Percentiles rank a stretch among this genome's conserved stretches.
Evolutionary conservation across 2,329 filamentous ascomycete genomes (phyloP).

Genomic region (Clonostachys sp.): DNA sequence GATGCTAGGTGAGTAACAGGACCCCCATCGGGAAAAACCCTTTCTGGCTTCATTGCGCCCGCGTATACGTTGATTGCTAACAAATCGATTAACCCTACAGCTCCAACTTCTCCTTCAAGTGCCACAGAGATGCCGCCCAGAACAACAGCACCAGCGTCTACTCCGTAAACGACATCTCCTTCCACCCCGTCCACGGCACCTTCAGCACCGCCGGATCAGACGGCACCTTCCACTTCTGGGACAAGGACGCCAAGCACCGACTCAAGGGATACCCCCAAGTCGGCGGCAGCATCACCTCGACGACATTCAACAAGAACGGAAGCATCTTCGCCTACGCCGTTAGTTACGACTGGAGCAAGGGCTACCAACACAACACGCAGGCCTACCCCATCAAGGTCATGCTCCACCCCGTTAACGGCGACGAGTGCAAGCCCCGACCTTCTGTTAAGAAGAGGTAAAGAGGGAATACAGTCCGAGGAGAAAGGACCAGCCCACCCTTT

Average conservation of each 20-base stretch:
- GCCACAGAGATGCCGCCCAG: constrained; percentile 78
- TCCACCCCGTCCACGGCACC: constrained; percentile 95
- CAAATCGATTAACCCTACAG: constrained; percentile 27
- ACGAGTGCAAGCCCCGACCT: constrained; percentile 60
- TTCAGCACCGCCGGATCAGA: constrained; percentile 95
- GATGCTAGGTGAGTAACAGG: constrained; percentile 58
- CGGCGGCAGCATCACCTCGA: constrained; percentile 82
- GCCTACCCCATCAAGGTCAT: constrained; percentile 76
- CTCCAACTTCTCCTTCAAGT: constrained; percentile 98
- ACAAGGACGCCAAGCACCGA: constrained; percentile 85
- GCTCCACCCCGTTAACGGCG: constrained; percentile 68
- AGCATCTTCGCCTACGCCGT: constrained; percentile 84
- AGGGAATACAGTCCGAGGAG: too few species aligned
- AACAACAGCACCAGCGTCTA: constrained; percentile 84
- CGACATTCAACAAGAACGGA: constrained; percentile 85
- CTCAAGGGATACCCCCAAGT: constrained; percentile 84
- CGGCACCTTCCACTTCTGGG: constrained; percentile 96
- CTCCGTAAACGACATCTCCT: constrained; percentile 94
- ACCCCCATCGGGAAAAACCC: not conserved
- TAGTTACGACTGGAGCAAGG: constrained; percentile 98
- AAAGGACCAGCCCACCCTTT: too few species aligned
- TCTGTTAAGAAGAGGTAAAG: constrained; percentile 51
- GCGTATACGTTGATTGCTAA: not conserved
- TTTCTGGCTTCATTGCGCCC: too few species aligned
- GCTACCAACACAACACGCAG: constrained; percentile 78